Percentiles rank a stretch among this genome's conserved stretches.
Conservation (phyloP, 2,329 filamentous ascomycete species). For the Cytospora piceae region DNA sequence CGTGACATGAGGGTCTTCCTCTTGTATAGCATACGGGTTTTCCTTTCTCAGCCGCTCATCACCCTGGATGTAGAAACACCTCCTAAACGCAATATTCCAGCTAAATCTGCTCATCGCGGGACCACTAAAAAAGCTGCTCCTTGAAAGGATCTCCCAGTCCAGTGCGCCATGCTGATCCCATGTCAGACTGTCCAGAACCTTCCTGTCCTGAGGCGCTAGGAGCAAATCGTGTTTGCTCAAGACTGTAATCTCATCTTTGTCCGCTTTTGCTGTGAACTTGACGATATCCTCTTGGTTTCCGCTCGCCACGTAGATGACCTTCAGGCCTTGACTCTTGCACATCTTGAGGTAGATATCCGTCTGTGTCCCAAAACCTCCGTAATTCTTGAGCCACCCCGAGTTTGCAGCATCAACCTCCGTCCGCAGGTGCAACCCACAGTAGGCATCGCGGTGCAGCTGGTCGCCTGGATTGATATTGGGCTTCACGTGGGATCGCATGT, state of each 20-base stretch:
- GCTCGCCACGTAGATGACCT: conserved; percentile 18
- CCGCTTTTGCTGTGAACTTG: conserved; percentile 7
- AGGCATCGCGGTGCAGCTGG: conserved; percentile 16
- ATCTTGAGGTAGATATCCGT: conserved; percentile 7
- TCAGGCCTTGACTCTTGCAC: conserved; percentile 8
- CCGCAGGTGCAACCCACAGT: conserved; percentile 21
- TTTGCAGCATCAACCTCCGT: conserved; percentile 23
- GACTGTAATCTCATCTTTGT: conserved; percentile 3
- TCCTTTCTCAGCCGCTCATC: conserved; percentile 4
- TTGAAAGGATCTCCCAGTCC: conserved; percentile 19
- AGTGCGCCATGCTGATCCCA: conserved; percentile 22
- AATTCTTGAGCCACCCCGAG: background rate
- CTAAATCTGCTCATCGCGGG: conserved; percentile 19
- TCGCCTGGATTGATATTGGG: background rate
- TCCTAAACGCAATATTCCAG: conserved; percentile 20
- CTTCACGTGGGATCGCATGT: conserved; percentile 11
- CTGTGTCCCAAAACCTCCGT: conserved; percentile 1
- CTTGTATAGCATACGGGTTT: conserved; percentile 15
- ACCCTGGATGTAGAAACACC: conserved; percentile 13
- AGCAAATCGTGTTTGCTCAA: conserved; percentile 16
- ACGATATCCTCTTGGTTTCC: conserved; percentile 14
- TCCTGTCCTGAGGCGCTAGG: background rate
- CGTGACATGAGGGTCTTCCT: conserved; percentile 1
- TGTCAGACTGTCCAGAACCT: background rate
- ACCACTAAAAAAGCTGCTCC: conserved; percentile 20